These are phyloP conservation scores for Suillus tomentosus DNA, from an alignment of 768 basidiomycete genomes.

Conservation along the genomic window DNA sequence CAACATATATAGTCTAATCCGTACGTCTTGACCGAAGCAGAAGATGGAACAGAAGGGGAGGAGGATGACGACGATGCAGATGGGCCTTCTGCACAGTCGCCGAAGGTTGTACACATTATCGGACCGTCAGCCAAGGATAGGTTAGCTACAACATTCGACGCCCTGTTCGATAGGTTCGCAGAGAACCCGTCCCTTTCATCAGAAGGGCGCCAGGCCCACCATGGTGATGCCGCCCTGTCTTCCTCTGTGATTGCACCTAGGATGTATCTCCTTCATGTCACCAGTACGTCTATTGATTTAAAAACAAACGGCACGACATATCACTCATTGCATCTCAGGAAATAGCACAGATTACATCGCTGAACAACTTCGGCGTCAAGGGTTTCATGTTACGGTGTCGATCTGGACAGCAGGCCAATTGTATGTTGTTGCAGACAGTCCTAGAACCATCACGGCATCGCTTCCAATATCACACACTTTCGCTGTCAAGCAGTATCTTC, in stretches of 20 bases:
- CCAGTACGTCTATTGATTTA: background rate
- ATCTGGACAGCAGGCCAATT: background rate
- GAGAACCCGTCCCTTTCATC: background rate
- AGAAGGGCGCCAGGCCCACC: background rate
- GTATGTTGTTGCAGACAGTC: background rate
- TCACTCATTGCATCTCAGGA: background rate
- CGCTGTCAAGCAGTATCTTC: background rate
- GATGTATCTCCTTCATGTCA: background rate
- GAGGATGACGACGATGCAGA: background rate
- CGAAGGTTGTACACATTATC: background rate
- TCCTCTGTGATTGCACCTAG: background rate
- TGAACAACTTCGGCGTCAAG: background rate
- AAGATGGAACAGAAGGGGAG: background rate
- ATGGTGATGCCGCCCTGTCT: background rate
- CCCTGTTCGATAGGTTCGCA: background rate
- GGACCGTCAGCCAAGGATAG: background rate
- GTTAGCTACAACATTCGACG: background rate
- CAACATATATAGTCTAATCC: background rate
- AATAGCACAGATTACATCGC: background rate
- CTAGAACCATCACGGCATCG: background rate
- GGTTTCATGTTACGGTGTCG: background rate
- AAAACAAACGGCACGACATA: background rate
- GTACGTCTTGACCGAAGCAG: background rate
- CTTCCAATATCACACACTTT: background rate
- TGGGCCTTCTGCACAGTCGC: background rate